Evolutionary conservation across 2,329 filamentous ascomycete species (phyloP), one percentile per base, ranked within the genome.

Genomic region (Colletotrichum sp.): DNA sequence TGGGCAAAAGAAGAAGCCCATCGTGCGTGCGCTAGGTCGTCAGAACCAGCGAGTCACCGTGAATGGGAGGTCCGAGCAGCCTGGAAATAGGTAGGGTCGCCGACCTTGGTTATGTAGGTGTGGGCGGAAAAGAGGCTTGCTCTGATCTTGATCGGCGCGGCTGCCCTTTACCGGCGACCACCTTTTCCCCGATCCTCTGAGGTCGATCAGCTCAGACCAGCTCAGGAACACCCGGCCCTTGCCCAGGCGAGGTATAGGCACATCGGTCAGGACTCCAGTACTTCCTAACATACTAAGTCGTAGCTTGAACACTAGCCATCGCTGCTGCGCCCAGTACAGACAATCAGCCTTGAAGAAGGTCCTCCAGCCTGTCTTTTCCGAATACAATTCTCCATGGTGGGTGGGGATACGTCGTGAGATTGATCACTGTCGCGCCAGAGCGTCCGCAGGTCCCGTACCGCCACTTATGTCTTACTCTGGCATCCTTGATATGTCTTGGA

Each of bases 401-500:
- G 64, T 52, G 57, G 60, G 67, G 71, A 72, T 65, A 43, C 43
- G 24, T 58, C 32, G 67, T 68, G 58, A 70, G 24, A 38, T 63
- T 63, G 57, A 32, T 21, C 57, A 55, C 38, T 57, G 58, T 68
- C 38, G 64, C 70, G 73, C 74, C 74, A 63, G 63, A 68, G 70
- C 64, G 58, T 69, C 57, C 48, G 58, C 57, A 34, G 36, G 70
- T 60, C 55, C 34, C 48, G 28, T 69, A 68, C 64, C 70, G 74
- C 74, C 74, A 73, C 26, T 43, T 60, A 30, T 75, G 70, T 75
- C 74, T 75, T 68, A 75, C 74, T 58, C 63, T 65, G 58, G 48
- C 57, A 75, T 71, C 64, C 70, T 69, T 68, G 70, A 65, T 69
- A 73, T 75, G 70, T 75, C 74, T 72, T 75, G 58, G 71, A 68